A percentile compares a stretch with the other conserved stretches of the same genome.
These are phyloP conservation scores for Pneumocystis canis DNA, from an alignment of 1,139 yeast species.

Conservation along the genomic window DNA sequence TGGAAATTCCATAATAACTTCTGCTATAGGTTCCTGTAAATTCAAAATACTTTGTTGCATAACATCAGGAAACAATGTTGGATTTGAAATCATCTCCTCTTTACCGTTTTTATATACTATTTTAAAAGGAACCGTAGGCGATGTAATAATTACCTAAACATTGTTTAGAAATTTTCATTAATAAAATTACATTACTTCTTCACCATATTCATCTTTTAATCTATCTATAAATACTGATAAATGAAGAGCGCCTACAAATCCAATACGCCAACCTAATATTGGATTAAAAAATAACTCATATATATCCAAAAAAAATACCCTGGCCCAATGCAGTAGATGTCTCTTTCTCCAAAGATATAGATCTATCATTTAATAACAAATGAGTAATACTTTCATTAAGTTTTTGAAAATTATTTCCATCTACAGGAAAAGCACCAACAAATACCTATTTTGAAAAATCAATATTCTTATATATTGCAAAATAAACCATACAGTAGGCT, in stretches of 20 bases:
- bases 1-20: slow-evolving; percentile 83
- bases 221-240: slow-evolving; percentile 90
- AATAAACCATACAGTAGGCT: slow-evolving; percentile 58
- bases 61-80: slow-evolving; percentile 75
- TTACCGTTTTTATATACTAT: slow-evolving; percentile 50
- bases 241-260: slow-evolving; percentile 85
- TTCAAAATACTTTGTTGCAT: slow-evolving; percentile 33
- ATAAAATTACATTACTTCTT: slow-evolving; percentile 31
- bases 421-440: slow-evolving; percentile 96
- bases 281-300: background rate
- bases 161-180: background rate
- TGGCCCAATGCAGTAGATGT: slow-evolving; percentile 90
- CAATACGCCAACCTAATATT: slow-evolving; percentile 72
- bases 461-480: background rate
- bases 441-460: slow-evolving; percentile 30
- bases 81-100: slow-evolving; percentile 60
- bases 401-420: slow-evolving; percentile 76
- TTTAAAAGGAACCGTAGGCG: slow-evolving; percentile 91
- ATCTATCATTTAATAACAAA: slow-evolving; percentile 76
- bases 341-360: slow-evolving; percentile 78
- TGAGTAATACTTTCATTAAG: slow-evolving; percentile 84
- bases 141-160: slow-evolving; percentile 52
- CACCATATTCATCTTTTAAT: slow-evolving; percentile 84
- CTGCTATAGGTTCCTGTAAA: slow-evolving; percentile 78
- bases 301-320: slow-evolving; percentile 3